A percentile compares a stretch with the other conserved stretches of the same genome.
These are phyloP conservation scores for Pneumocystis carinii DNA, from an alignment of 1,139 yeast genomes.

Conservation along the genomic window DNA sequence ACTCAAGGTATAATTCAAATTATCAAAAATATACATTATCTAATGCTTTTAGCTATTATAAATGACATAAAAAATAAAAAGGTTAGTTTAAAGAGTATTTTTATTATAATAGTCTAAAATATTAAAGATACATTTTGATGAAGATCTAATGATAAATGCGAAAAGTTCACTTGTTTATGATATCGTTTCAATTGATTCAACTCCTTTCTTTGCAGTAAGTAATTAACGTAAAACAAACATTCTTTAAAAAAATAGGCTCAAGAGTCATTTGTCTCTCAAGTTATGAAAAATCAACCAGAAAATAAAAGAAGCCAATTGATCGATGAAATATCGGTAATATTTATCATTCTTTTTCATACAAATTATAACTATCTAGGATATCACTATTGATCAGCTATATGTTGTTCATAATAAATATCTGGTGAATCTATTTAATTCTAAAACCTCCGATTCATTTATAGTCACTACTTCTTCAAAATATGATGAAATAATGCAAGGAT, in stretches of 20 bases:
- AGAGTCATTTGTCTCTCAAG: constrained; percentile 50
- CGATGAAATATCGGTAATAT: constrained; percentile 16
- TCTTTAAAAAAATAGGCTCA: constrained; percentile 37
- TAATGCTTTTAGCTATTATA: constrained; percentile 43
- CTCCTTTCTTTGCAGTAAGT: background rate
- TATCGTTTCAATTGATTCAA: constrained; percentile 1
- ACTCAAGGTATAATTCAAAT: constrained; percentile 55
- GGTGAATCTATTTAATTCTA: constrained; percentile 43
- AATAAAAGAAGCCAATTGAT: constrained; percentile 38
- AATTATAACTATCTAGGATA: constrained; percentile 19
- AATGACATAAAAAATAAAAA: constrained; percentile 63
- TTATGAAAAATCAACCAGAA: constrained; percentile 56
- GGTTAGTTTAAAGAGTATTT: constrained; percentile 27
- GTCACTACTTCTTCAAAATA: constrained; percentile 59
- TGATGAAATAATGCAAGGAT: constrained; percentile 34
- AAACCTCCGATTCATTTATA: constrained; percentile 45
- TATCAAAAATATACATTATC: constrained; percentile 37
- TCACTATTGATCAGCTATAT: constrained; percentile 45
- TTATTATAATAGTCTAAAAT: constrained; percentile 38
- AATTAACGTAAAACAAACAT: background rate
- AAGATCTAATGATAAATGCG: constrained; percentile 9
- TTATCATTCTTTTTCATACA: background rate
- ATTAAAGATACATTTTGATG: constrained; percentile 27
- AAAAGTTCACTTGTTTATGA: constrained; percentile 9
- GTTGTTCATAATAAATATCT: constrained; percentile 38